Percentiles rank a stretch among this genome's conserved stretches.
Conservation (phyloP, 106 monocot species). For the Hemerocallis citrina region DNA sequence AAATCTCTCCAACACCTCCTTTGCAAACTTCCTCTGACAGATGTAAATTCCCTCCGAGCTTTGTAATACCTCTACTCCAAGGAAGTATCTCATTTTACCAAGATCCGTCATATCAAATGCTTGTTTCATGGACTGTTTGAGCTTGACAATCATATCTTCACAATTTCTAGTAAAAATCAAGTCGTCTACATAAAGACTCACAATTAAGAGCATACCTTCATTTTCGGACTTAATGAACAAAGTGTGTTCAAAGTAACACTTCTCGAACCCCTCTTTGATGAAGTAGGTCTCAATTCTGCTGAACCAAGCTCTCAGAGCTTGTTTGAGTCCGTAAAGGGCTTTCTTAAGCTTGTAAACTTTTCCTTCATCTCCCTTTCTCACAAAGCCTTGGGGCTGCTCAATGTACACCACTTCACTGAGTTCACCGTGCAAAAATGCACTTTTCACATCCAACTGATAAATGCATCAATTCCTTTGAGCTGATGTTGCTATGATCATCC, state of each 20-base stretch:
- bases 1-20: not conserved
- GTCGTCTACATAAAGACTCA: no score
- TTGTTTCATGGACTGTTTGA: no score
- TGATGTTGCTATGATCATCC: not conserved
- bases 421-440: not conserved
- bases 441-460: conserved; percentile 4
- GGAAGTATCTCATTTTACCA: no score
- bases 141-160: no score
- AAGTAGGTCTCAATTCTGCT: not conserved
- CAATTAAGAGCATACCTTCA: not conserved
- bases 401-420: conserved; percentile 6
- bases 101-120: no score
- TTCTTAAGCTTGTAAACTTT: not conserved
- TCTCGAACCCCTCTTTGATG: no score
- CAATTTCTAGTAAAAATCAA: no score
- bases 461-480: not conserved
- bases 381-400: not conserved
- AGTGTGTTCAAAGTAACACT: no score
- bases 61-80: no score
- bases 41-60: not conserved
- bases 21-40: not conserved
- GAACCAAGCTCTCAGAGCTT: not conserved
- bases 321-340: conserved; percentile 6
- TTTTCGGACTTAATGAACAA: not conserved
- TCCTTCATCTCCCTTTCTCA: not conserved